phyloP scores from a whole-genome alignment of 495 filamentous ascomycete genomes.

The Aspergillus steynii region DNA sequence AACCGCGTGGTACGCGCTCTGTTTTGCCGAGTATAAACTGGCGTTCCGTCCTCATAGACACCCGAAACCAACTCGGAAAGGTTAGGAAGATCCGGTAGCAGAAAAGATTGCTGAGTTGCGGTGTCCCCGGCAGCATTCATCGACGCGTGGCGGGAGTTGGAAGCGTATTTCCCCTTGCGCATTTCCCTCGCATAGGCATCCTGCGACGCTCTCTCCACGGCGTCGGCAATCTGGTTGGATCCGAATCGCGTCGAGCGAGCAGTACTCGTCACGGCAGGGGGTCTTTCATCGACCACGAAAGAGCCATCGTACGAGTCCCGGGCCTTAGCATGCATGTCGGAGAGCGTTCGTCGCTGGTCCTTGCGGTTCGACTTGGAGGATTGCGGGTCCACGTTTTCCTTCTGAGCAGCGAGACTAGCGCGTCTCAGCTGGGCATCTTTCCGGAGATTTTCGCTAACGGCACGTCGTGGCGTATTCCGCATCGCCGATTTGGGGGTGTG shows the following conservation, averaged over 20 bases:
- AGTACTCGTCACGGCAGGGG: slow-evolving; percentile 46
- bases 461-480: slow-evolving; percentile 28
- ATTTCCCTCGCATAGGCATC: slow-evolving; percentile 41
- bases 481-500: slow-evolving; percentile 39
- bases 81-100: slow-evolving; percentile 68
- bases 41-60: slow-evolving; percentile 64
- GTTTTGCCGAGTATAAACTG: slow-evolving; percentile 56
- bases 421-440: slow-evolving; percentile 48
- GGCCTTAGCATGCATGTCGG: slow-evolving; percentile 57
- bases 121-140: slow-evolving; percentile 36
- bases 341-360: slow-evolving; percentile 45
- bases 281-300: slow-evolving; percentile 51
- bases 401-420: slow-evolving; percentile 42
- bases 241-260: slow-evolving; percentile 58
- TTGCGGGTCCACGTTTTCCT: slow-evolving; percentile 46
- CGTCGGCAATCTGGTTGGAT: slow-evolving; percentile 46
- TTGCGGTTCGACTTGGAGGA: slow-evolving; percentile 32
- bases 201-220: slow-evolving; percentile 44
- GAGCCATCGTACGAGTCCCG: slow-evolving; percentile 57
- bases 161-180: slow-evolving; percentile 29
- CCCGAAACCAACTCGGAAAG: slow-evolving; percentile 72
- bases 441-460: slow-evolving; percentile 42
- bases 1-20: slow-evolving; percentile 58
- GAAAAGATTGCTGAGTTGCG: slow-evolving; percentile 58
- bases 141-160: slow-evolving; percentile 21